Evolutionary conservation across 2,329 filamentous ascomycete genomes (phyloP), one percentile per base, ranked within the genome.

Genomic region (Colletotrichum filicis): DNA sequence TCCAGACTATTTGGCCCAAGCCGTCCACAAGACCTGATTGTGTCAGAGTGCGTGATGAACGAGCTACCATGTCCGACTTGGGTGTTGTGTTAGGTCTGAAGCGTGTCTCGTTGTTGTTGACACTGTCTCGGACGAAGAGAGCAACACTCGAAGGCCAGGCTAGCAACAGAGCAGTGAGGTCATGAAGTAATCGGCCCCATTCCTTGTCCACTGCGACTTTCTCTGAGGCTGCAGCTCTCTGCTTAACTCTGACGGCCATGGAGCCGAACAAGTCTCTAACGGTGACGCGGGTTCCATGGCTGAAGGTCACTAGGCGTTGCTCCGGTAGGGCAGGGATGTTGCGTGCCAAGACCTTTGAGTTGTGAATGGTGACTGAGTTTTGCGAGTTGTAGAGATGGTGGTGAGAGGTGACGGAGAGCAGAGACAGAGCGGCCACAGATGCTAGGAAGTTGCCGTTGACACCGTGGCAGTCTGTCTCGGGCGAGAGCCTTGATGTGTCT

Each of bases 211-310:
- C 85, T 28, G 85, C 79, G 12, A 86, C 76, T 76, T 85, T 87
- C 77, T 90, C 84, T 52, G 86, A 80, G 3, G 91, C 76, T 0
- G 89, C 77, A 0, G 91, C 89, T 74, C 95, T 89, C 77, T 95
- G 93, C 79, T 97, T 97, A 30, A 97, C 92, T 16, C 96, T 91
- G 14, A 98, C 96, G 0, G 96, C 95, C 90, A 98, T 94, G 71
- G 92, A 93, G 0, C 95, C 95, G 82, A 98, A 98, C 1, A 98
- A 85, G 80, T 98, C 92, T 68, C 92, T 90, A 6, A 97, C 92
- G 0, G 88, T 88, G 2, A 96, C 91, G 32, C 90, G 89, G 0
- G 95, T 98, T 5, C 96, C 96, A 83, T 94, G 91, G 24, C 85
- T 80, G 68, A 87, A 88, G 46, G 82, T 84, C 9, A 86, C 77